Evolutionary conservation across 2,329 filamentous ascomycete genomes (phyloP).

Genomic region (Fusarium protoensiforme): DNA sequence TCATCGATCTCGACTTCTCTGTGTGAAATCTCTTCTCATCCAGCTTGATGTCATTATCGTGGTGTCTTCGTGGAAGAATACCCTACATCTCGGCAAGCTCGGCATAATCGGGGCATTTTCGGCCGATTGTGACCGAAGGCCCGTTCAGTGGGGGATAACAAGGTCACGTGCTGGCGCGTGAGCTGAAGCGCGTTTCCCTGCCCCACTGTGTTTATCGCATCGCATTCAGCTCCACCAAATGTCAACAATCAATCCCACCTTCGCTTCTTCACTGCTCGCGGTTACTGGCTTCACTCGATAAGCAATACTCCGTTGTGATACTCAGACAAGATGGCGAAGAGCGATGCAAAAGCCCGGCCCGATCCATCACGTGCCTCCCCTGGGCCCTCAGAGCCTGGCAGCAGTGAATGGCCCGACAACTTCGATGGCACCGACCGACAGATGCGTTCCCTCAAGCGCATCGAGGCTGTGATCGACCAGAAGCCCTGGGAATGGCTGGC

Average conservation of each 20-base stretch:
- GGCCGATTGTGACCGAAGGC: neutral
- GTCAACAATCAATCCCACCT: neutral
- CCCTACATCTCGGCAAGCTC: neutral
- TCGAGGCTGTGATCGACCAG: neutral
- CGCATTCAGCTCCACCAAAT: neutral
- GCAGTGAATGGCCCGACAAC: neutral
- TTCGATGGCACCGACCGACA: neutral
- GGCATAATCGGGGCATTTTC: neutral
- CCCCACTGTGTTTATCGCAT: neutral
- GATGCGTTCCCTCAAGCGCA: neutral
- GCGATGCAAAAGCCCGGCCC: neutral
- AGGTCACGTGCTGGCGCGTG: neutral
- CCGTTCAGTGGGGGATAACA: neutral
- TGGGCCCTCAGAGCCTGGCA: neutral
- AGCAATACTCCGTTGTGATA: neutral
- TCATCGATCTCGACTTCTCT: neutral
- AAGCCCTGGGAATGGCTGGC: conserved; percentile 19
- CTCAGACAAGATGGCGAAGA: neutral
- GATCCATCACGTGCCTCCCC: neutral
- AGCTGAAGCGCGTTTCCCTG: neutral
- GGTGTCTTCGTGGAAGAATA: neutral
- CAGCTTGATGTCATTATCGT: neutral
- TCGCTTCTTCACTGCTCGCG: neutral
- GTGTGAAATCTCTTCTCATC: neutral
- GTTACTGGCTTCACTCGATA: neutral